Evolutionary conservation across 768 basidiomycete species (phyloP), one percentile per base, ranked within the genome.

Genomic region (Lentinula boryana): DNA sequence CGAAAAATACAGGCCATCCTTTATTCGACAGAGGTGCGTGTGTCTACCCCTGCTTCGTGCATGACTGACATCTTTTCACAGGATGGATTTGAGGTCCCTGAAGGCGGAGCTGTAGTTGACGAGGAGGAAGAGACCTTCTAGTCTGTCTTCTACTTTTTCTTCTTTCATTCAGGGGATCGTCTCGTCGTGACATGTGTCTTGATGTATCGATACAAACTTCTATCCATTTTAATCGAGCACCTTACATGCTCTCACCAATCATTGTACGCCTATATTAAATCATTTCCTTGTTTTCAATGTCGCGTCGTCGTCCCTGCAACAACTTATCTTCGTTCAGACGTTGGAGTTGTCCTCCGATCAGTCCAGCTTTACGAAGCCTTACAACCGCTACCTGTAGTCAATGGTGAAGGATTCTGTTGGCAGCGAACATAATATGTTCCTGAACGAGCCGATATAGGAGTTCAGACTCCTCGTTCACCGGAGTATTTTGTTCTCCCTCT

Each of bases 21-120:
- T 16, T 98, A 98, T 72, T 89, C 89, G 23, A 97, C 95, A 12
- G 95, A 97, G 86, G 96, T 94, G 64, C 60, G 51, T 52, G 16
- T 31, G 40, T 44, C 51, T 31, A 60, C 50, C 56, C 54, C 41
- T 66, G 63, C 51, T 54, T 64, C 52, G 3, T 48, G 15, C 18
- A 10, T 36, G 21, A 16, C 6, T 52, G 8, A 33, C 31, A 54
- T 31, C 44, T 36, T 31, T 16, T 57, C 9, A 5, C 73, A 96
- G 94, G 94, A 95, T 12, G 95, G 94, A 57, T 95, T 95, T 67
- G 95, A 95, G 69, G 92, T 95, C 12, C 93, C 94, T 2, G 91
- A 93, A 7, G 79, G 63, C 49, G 72, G 67, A 35, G 78, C 68
- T 57, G 31, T 33, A 44, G 57, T 49, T n/a, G 61, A 62, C 27